Evolutionary conservation across 192 early-diverging fungal species (phyloP).

Genomic region (Backusella tarrabulga): DNA sequence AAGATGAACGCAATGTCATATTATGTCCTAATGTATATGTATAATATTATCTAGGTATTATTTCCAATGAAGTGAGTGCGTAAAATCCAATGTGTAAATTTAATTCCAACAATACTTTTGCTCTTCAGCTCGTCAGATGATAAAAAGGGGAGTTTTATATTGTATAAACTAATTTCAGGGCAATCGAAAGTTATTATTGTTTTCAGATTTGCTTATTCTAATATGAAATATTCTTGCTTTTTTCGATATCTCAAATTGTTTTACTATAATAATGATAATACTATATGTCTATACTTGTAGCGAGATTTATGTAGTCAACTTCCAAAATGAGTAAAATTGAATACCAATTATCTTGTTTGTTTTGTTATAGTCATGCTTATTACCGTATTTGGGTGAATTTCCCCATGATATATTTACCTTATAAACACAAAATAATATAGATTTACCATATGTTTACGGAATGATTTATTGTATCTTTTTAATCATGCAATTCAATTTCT

Average conservation of each 20-base stretch:
- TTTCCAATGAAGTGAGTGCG: background rate
- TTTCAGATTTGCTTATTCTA: background rate
- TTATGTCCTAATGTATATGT: background rate
- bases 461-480: background rate
- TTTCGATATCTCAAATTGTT: background rate
- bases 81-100: background rate
- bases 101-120: background rate
- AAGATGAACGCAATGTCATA: background rate
- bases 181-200: background rate
- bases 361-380: background rate
- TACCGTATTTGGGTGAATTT: background rate
- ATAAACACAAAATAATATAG: background rate
- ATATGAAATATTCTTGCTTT: background rate
- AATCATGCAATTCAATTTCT: background rate
- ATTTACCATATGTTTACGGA: background rate
- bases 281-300: background rate
- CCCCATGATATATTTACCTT: conserved; percentile 2
- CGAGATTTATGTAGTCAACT: background rate
- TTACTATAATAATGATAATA: background rate
- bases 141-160: background rate
- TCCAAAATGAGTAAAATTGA: background rate
- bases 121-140: conserved; percentile 3
- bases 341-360: background rate
- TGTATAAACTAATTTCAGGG: background rate
- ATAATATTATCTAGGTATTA: background rate